Base-by-base conservation (phyloP, 1,284 basidiomycete species). In the Ustilago tritici region DNA sequence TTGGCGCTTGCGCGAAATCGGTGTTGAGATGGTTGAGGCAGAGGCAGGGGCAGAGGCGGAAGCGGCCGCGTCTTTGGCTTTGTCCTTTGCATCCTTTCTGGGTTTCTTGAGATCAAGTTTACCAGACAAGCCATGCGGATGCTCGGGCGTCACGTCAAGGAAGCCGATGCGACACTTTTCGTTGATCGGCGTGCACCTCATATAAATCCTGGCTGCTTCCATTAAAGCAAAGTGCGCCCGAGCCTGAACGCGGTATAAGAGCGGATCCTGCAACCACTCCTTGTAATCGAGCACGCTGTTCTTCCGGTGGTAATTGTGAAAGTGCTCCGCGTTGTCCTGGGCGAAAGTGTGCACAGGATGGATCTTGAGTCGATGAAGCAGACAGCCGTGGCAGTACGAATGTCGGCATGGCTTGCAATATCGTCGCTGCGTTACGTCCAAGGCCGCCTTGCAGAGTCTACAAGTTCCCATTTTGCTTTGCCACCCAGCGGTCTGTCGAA, bases 271-370 rank as follows among this genome's bases (percentile, higher is more conserved):
- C 34, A 68, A 59, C 71, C 71, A 78, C 46, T 78, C 71, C 52
- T 65, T 61, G 54, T 78, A 78, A 56, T 78, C 68, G 23, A 68
- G 54, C 59, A 54, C 58, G 65, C 76, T 78, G 17, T 35, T 34
- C 28, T 49, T 64, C 14, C 34, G 23, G 52, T 78, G 76, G 43
- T 78, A 78, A 10, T 23, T 8, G 52, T 78, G 76, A n/a, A 78
- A 71, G 11, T 35, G 46, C 19, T 56, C 65, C 7, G 62, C n/a
- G 9, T 74, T 43, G 7, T 63, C 53, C 43, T 74, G 71, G 1
- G 76, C 76, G 57, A 78, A 56, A 34, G 59, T 63, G 28, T 78
- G 71, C 23, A 67, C 76, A 0, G 76, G 76, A 65, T 74, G 71
- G 58, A 78, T 78, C 59, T 65, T 68, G 23, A 59, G 4, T 60